Evolutionary conservation across 2,329 filamentous ascomycete species (phyloP).

Genomic region (Fusarium aywerte): DNA sequence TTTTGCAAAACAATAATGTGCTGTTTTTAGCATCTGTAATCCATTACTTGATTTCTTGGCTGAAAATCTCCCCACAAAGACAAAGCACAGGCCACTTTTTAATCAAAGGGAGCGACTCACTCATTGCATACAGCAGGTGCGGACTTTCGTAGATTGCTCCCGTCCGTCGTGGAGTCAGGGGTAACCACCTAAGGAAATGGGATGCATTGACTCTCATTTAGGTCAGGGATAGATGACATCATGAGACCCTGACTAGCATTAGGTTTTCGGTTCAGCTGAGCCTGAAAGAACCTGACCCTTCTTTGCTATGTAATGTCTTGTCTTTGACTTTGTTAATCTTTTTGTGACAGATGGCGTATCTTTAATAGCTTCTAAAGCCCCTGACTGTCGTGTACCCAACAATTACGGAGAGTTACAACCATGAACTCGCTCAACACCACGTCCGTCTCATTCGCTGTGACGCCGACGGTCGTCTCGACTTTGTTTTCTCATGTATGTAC

Average conservation of each 20-base stretch:
- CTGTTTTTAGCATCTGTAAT: not conserved
- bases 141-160: slow-evolving; percentile 5
- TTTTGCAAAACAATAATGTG: slow-evolving; percentile 9
- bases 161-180: slow-evolving; percentile 35
- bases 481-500: slow-evolving; percentile 82
- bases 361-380: slow-evolving; percentile 8
- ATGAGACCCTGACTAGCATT: slow-evolving; percentile 39
- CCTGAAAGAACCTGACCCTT: slow-evolving; percentile 1
- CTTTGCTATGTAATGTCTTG: not conserved
- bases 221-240: slow-evolving; percentile 41
- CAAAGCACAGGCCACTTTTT: slow-evolving; percentile 33
- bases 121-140: slow-evolving; percentile 23
- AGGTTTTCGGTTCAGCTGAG: slow-evolving; percentile 30
- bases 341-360: slow-evolving; percentile 24
- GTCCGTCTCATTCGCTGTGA: slow-evolving; percentile 83
- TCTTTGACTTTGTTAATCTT: slow-evolving; percentile 7
- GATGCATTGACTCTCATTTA: slow-evolving; percentile 12
- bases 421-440: slow-evolving; percentile 77
- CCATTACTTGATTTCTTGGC: slow-evolving; percentile 22
- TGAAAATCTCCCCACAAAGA: slow-evolving; percentile 33
- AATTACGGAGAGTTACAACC: slow-evolving; percentile 3
- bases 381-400: slow-evolving; percentile 12
- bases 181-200: slow-evolving; percentile 7
- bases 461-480: slow-evolving; percentile 87
- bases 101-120: slow-evolving; percentile 35